A percentile compares a stretch with the other conserved stretches of the same genome.
Conservation (phyloP, 2,329 filamentous ascomycete species). For the Paradendryphiella salina region DNA sequence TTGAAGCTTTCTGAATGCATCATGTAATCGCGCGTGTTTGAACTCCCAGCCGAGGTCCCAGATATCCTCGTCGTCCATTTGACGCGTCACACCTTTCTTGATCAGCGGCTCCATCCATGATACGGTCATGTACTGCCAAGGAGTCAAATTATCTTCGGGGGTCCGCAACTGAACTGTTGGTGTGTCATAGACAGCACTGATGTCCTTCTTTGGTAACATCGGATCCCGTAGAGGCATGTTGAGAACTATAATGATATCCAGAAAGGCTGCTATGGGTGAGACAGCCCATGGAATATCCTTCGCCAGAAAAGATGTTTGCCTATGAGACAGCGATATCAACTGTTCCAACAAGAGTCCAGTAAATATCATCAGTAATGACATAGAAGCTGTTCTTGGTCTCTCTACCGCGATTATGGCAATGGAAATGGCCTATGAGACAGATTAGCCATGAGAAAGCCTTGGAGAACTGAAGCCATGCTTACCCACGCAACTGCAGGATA, state of each 20-base stretch:
- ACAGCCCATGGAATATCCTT: slow-evolving; percentile 41
- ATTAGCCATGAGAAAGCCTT: slow-evolving; percentile 11
- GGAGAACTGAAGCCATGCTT: slow-evolving; percentile 7
- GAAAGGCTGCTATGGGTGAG: slow-evolving; percentile 49
- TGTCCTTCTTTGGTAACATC: slow-evolving; percentile 56
- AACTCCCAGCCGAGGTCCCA: slow-evolving; percentile 81
- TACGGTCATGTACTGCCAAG: slow-evolving; percentile 84
- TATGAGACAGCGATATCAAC: slow-evolving; percentile 37
- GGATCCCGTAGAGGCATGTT: slow-evolving; percentile 72
- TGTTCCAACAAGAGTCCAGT: slow-evolving; percentile 42
- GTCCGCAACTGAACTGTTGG: slow-evolving; percentile 66
- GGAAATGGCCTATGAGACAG: slow-evolving; percentile 39
- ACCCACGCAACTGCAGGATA: slow-evolving; percentile 44
- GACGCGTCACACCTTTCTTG: slow-evolving; percentile 62
- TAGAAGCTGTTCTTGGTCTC: slow-evolving; percentile 50
- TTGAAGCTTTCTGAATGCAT: slow-evolving; percentile 70
- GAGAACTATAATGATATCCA: slow-evolving; percentile 59
- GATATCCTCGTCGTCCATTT: slow-evolving; percentile 77
- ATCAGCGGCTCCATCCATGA: slow-evolving; percentile 82
- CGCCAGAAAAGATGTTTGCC: slow-evolving; percentile 23
- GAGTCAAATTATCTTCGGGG: slow-evolving; percentile 76
- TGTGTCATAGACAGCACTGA: slow-evolving; percentile 60
- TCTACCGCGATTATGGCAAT: slow-evolving; percentile 44
- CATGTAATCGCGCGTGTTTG: slow-evolving; percentile 75
- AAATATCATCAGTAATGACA: slow-evolving; percentile 47